Evolutionary conservation across 2,329 filamentous ascomycete genomes (phyloP).

Genomic region (Cadophora malorum): DNA sequence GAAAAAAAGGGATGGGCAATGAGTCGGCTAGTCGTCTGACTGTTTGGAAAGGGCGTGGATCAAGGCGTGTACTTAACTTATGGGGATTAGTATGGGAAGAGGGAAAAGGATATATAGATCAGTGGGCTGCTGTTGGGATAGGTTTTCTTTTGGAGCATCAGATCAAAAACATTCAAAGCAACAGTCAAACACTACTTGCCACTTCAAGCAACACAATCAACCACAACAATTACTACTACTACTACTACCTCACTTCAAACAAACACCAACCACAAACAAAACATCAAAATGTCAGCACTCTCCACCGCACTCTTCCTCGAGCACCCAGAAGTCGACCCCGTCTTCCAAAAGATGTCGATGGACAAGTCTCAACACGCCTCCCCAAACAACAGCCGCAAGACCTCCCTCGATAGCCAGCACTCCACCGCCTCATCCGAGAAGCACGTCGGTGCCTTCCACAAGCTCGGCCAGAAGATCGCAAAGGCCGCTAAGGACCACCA

Average conservation of each 20-base stretch:
- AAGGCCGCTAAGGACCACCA: conserved; percentile 11
- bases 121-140: background rate
- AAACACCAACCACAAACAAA: conserved; percentile 2
- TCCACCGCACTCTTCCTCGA: conserved; percentile 15
- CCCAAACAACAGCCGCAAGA: background rate
- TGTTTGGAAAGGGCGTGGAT: background rate
- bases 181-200: background rate
- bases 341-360: conserved; percentile 15
- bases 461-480: conserved; percentile 13
- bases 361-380: background rate
- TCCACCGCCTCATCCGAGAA: background rate
- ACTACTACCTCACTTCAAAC: conserved; percentile 7
- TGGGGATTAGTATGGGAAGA: conserved; percentile 8
- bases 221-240: background rate
- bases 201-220: background rate
- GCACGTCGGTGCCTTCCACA: background rate
- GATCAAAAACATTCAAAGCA: conserved; percentile 1
- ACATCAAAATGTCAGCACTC: conserved; percentile 8
- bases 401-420: conserved; percentile 4
- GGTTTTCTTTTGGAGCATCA: background rate
- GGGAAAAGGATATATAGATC: conserved; percentile 3
- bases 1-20: background rate
- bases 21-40: conserved; percentile 5
- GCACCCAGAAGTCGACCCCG: conserved; percentile 10
- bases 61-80: conserved; percentile 12